Percentiles rank a stretch among this genome's conserved stretches.
Evolutionary conservation across 306 rosid genomes (phyloP).

Genomic region (Pueraria montana): DNA sequence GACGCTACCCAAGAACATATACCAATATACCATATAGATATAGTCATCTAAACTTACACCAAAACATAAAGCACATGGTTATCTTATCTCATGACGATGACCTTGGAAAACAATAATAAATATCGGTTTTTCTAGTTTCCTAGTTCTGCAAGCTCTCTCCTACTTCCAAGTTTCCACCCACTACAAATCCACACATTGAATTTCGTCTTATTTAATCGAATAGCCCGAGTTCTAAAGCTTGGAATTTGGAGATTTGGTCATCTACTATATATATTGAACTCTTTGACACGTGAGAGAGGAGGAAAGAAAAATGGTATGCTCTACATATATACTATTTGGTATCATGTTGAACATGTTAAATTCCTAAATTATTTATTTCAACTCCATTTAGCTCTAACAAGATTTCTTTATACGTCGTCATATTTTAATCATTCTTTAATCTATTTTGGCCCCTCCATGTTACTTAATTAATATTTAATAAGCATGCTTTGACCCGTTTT

Average conservation of each 20-base stretch:
- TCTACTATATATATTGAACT: background rate
- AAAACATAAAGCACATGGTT: background rate
- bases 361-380: background rate
- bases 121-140: constrained; percentile 5
- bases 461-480: background rate
- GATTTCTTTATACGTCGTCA: background rate
- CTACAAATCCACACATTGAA: background rate
- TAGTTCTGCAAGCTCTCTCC: background rate
- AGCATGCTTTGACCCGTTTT: background rate
- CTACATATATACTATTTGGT: background rate
- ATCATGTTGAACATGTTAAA: background rate
- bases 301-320: constrained; percentile 47
- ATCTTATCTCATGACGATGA: background rate
- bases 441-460: background rate
- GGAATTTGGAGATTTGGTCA: background rate
- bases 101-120: background rate
- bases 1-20: constrained; percentile 6
- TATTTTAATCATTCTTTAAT: background rate
- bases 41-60: background rate
- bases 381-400: background rate
- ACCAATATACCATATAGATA: constrained; percentile 5
- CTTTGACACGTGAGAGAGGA: background rate
- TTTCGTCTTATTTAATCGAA: constrained; percentile 40
- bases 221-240: background rate
- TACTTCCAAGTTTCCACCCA: background rate